Conservation (phyloP, 805 yeast genomes). For the Candida maris region DNA sequence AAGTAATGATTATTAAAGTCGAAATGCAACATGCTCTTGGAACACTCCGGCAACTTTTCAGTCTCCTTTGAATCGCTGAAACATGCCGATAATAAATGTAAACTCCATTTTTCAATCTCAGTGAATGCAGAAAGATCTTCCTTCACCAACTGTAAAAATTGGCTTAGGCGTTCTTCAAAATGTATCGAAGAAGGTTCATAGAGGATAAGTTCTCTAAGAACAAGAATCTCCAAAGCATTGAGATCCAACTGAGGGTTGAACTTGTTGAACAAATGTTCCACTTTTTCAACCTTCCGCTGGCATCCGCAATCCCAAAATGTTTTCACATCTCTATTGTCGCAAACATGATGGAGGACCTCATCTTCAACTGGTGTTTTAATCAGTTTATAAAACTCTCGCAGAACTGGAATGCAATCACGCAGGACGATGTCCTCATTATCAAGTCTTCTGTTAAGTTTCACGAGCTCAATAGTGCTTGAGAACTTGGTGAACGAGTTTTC, state of each 20-base stretch:
- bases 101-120: slow-evolving; percentile 36
- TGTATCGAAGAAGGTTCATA: slow-evolving; percentile 28
- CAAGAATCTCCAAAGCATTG: slow-evolving; percentile 34
- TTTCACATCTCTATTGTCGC: slow-evolving; percentile 60
- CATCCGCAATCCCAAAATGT: slow-evolving; percentile 52
- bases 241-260: slow-evolving; percentile 25
- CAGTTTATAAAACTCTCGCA: slow-evolving; percentile 16
- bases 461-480: slow-evolving; percentile 32
- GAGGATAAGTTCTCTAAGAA: slow-evolving; percentile 39
- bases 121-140: slow-evolving; percentile 24
- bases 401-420: slow-evolving; percentile 8
- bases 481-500: slow-evolving; percentile 46
- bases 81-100: slow-evolving; percentile 15
- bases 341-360: slow-evolving; percentile 29
- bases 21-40: slow-evolving; percentile 15
- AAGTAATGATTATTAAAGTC: slow-evolving; percentile 23
- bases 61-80: slow-evolving; percentile 5
- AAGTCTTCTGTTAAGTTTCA: slow-evolving; percentile 33
- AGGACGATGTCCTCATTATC: slow-evolving; percentile 19
- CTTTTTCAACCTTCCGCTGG: slow-evolving; percentile 25
- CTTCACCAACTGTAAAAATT: slow-evolving; percentile 11
- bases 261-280: slow-evolving; percentile 16
- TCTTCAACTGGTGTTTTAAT: slow-evolving; percentile 18
- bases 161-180: slow-evolving; percentile 19
- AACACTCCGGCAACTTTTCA: slow-evolving; percentile 10